phyloP scores from a whole-genome alignment of 2,329 filamentous ascomycete species.

The Trematosphaeria pertusa region DNA sequence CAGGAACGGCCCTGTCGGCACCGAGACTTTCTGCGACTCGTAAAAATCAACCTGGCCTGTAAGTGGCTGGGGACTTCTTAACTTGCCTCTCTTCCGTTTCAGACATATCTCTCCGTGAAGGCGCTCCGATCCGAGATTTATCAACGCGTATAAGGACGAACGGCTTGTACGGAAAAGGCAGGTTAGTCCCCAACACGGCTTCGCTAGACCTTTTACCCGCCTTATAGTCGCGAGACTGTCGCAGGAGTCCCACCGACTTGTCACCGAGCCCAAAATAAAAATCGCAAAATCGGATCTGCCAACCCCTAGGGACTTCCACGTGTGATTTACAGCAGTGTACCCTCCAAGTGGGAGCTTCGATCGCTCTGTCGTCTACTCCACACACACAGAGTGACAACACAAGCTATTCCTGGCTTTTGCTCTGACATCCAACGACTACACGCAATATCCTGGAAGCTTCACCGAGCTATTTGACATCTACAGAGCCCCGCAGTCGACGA shows the following conservation, averaged over 20 bases:
- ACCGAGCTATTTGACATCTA: too few species aligned
- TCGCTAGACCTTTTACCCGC: background rate
- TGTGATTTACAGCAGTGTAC: background rate
- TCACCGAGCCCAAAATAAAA: background rate
- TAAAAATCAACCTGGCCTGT: background rate
- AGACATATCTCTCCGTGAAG: background rate
- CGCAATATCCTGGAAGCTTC: too few species aligned
- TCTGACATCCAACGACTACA: too few species aligned
- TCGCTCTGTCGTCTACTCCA: too few species aligned
- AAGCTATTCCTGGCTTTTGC: too few species aligned
- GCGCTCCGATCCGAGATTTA: background rate
- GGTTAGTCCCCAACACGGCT: background rate
- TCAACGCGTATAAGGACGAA: background rate
- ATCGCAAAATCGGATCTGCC: background rate
- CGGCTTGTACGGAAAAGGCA: background rate
- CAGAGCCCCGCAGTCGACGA: too few species aligned
- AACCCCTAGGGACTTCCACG: background rate
- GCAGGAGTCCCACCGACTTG: background rate
- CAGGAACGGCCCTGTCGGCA: too few species aligned
- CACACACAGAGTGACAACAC: too few species aligned
- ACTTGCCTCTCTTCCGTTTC: background rate
- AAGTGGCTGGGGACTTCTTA: background rate
- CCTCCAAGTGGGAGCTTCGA: background rate
- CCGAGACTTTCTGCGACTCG: background rate
- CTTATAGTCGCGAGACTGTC: background rate